Conservation (phyloP, 495 filamentous ascomycete species). For the Talaromyces proteolyticus region DNA sequence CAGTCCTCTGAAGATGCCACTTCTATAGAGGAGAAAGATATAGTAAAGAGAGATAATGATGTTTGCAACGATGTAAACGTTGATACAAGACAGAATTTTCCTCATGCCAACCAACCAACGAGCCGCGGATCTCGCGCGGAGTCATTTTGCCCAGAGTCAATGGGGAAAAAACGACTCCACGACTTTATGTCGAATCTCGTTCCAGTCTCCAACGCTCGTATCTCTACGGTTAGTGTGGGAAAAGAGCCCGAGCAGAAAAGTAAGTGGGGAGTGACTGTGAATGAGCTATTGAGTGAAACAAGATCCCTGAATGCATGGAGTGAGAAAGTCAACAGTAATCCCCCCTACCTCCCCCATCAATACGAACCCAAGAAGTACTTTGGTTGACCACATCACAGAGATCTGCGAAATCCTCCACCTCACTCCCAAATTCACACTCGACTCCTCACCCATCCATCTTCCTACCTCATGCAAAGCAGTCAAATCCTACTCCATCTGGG, state of each 20-base stretch:
- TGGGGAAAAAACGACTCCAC: neutral
- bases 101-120: neutral
- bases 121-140: neutral
- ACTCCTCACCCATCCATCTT: neutral
- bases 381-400: constrained; percentile 7
- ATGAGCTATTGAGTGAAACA: constrained; percentile 8
- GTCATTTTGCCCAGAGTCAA: neutral
- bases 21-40: no score
- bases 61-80: no score
- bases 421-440: constrained; percentile 12
- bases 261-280: constrained; percentile 13
- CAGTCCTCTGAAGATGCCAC: neutral
- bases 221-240: neutral
- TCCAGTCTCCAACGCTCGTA: constrained; percentile 1
- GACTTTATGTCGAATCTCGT: neutral
- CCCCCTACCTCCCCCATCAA: neutral
- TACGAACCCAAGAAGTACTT: neutral
- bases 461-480: neutral
- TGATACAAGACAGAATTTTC: neutral
- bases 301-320: neutral
- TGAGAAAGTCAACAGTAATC: constrained; percentile 9
- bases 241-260: neutral
- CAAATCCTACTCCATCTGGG: constrained; percentile 12
- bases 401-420: constrained; percentile 19
- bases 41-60: no score